phyloP scores from a whole-genome alignment of 768 basidiomycete genomes.

The Termitomyces sp. region DNA sequence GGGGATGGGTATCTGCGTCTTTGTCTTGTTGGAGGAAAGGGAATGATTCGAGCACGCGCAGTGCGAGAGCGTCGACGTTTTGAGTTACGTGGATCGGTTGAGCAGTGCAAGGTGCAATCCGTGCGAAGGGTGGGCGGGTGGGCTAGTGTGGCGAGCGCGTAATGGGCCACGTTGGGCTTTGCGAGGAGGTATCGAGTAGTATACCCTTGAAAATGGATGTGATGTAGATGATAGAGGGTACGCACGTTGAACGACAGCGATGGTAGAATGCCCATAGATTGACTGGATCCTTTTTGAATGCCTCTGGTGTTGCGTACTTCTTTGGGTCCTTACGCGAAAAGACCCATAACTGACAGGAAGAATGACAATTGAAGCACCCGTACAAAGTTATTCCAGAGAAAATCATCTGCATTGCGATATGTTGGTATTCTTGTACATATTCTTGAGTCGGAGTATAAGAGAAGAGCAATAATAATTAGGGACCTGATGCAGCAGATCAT shows the following conservation, averaged over 20 bases:
- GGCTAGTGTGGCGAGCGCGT: conserved; percentile 32
- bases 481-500: no score
- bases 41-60: no score
- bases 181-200: conserved; percentile 25
- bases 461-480: no score
- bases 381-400: no score
- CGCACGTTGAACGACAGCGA: conserved; percentile 33
- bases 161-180: conserved; percentile 39
- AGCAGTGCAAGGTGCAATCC: conserved; percentile 24
- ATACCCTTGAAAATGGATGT: neutral
- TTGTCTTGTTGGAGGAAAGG: neutral
- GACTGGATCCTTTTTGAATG: conserved; percentile 32
- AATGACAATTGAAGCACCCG: no score
- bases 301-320: conserved; percentile 28
- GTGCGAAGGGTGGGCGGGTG: conserved; percentile 22
- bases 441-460: no score
- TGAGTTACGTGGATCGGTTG: conserved; percentile 36
- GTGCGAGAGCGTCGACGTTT: conserved; percentile 31
- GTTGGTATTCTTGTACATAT: no score
- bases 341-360: neutral
- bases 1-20: neutral
- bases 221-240: neutral
- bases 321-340: conserved; percentile 8
- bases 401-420: no score
- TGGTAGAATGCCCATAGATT: conserved; percentile 44